A percentile compares a stretch with the other conserved stretches of the same genome.
phyloP scores from a whole-genome alignment of 2,329 filamentous ascomycete species.

The Colletotrichum falcatum region DNA sequence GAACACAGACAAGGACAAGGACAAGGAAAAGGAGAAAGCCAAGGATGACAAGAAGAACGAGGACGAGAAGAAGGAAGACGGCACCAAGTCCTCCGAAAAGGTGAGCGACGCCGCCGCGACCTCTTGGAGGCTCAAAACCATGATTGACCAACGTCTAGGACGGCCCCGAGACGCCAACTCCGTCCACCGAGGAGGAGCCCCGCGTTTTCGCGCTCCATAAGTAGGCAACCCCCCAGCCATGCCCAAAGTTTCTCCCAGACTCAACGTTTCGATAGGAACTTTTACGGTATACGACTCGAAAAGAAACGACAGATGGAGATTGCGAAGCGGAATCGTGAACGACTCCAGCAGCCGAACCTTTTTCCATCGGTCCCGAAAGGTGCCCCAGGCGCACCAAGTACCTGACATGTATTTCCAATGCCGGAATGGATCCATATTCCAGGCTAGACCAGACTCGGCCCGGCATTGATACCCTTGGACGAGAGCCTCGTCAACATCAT shows the following conservation, averaged over 20 bases:
- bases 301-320: slow-evolving; percentile 82
- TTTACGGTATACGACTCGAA: slow-evolving; percentile 87
- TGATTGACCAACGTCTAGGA: slow-evolving; percentile 56
- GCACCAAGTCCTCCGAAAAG: slow-evolving; percentile 41
- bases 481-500: background rate
- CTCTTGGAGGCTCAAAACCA: background rate
- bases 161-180: slow-evolving; percentile 49
- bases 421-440: background rate
- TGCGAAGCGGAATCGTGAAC: slow-evolving; percentile 84
- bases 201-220: slow-evolving; percentile 74
- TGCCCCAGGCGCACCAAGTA: slow-evolving; percentile 61
- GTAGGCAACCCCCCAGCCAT: slow-evolving; percentile 11
- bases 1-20: slow-evolving; percentile 63
- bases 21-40: slow-evolving; percentile 59
- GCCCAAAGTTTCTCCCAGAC: too few species aligned
- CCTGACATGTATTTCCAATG: slow-evolving; percentile 36
- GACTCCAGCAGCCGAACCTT: slow-evolving; percentile 79
- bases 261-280: slow-evolving; percentile 66
- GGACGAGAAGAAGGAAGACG: slow-evolving; percentile 52
- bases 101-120: slow-evolving; percentile 39
- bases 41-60: slow-evolving; percentile 58
- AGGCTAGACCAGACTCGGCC: background rate
- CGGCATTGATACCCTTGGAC: background rate
- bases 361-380: slow-evolving; percentile 88
- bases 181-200: slow-evolving; percentile 71